A percentile compares a stretch with the other conserved stretches of the same genome.
phyloP scores from a whole-genome alignment of 805 yeast genomes.

The Lipomyces spencermartinsiae region DNA sequence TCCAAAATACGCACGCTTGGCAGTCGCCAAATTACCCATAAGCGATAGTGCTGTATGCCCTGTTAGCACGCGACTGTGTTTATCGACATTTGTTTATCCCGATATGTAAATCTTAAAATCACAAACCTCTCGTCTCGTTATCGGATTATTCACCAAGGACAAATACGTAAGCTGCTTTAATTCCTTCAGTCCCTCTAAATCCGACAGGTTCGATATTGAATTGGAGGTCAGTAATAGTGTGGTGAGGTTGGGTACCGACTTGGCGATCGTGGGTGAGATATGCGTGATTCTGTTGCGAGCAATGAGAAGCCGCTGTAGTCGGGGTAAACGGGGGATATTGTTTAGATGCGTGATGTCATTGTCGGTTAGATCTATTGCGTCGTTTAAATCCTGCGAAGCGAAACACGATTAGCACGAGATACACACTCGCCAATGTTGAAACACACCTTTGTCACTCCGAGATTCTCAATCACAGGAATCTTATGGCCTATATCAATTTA shows the following conservation, averaged over 20 bases:
- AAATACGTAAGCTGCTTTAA: slow-evolving; percentile 57
- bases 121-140: slow-evolving; percentile 33
- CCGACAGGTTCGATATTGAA: slow-evolving; percentile 54
- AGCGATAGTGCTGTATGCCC: slow-evolving; percentile 57
- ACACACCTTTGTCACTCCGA: slow-evolving; percentile 47
- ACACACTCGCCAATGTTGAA: background rate
- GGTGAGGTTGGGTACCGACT: slow-evolving; percentile 55
- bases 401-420: slow-evolving; percentile 1
- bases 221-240: slow-evolving; percentile 62
- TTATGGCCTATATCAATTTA: slow-evolving; percentile 40
- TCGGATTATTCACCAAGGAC: slow-evolving; percentile 54
- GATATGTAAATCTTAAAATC: background rate
- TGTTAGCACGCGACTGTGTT: background rate
- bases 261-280: slow-evolving; percentile 49
- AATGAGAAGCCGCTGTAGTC: slow-evolving; percentile 60
- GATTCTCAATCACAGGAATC: slow-evolving; percentile 54
- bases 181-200: slow-evolving; percentile 50
- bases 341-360: slow-evolving; percentile 68
- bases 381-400: slow-evolving; percentile 50
- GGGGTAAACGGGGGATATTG: slow-evolving; percentile 54
- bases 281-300: slow-evolving; percentile 65
- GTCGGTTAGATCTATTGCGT: slow-evolving; percentile 73
- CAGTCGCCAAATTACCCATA: slow-evolving; percentile 62
- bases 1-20: slow-evolving; percentile 74
- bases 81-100: background rate